Conservation (phyloP, 2,329 filamentous ascomycete genomes). For the Rachicladosporium sp. region DNA sequence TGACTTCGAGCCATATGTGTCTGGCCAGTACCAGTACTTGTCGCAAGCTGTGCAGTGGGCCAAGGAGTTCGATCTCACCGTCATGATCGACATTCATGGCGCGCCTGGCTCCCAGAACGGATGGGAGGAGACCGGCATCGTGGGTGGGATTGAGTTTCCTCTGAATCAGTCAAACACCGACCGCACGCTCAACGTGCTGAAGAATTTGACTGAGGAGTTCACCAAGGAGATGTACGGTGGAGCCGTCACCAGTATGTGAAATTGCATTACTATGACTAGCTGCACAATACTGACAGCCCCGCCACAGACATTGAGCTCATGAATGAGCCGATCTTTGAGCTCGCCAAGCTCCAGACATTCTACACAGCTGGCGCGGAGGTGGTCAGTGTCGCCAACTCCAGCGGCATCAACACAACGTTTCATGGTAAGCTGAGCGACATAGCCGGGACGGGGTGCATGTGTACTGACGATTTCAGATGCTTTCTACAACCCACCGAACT, state of each 20-base stretch:
- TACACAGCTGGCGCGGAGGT: constrained; percentile 9
- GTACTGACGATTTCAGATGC: constrained; percentile 9
- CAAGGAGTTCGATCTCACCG: constrained; percentile 37
- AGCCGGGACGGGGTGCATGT: too few relatives aligned
- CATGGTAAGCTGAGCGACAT: constrained; percentile 7
- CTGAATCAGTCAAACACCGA: constrained; percentile 35
- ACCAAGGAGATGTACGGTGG: constrained; percentile 31
- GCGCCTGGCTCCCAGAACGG: constrained; percentile 53
- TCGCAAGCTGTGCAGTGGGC: constrained; percentile 47
- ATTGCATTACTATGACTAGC: too few relatives aligned
- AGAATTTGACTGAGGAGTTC: constrained; percentile 35
- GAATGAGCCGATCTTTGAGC: constrained; percentile 32
- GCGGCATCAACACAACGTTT: constrained; percentile 12
- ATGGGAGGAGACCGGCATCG: constrained; percentile 51
- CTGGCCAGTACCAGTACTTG: constrained; percentile 41
- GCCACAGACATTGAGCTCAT: constrained; percentile 35
- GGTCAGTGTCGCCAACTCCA: constrained; percentile 8
- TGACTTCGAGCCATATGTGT: constrained; percentile 36
- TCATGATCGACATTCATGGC: constrained; percentile 58
- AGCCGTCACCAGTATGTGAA: too few relatives aligned
- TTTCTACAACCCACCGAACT: constrained; percentile 11
- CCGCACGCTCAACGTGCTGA: constrained; percentile 43
- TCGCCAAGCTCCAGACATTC: constrained; percentile 5
- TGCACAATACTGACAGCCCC: too few relatives aligned
- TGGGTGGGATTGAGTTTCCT: constrained; percentile 32